phyloP scores from a whole-genome alignment of 108 stramenopile genomes.

The Nitzschia putrida region DNA sequence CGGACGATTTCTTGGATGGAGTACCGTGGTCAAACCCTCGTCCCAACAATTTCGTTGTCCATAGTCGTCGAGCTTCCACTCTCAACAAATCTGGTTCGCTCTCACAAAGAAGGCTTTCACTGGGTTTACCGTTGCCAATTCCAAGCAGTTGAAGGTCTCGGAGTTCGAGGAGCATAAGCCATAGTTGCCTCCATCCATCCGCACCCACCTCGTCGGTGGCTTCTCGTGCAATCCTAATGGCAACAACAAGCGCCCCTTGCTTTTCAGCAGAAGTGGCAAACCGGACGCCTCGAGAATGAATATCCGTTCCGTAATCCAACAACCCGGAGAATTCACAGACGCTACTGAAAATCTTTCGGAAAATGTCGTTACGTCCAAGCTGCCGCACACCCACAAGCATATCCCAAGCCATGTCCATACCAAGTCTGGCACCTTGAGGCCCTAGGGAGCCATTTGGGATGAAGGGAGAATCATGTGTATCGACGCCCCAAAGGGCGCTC shows the following conservation, averaged over 20 bases:
- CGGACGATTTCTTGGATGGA: conserved; percentile 24
- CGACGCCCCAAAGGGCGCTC: conserved; percentile 75
- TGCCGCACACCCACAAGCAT: conserved; percentile 71
- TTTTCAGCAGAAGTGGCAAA: conserved; percentile 74
- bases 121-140: conserved; percentile 22
- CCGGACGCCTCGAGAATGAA: conserved; percentile 38
- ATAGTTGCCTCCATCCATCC: conserved; percentile 81
- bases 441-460: conserved; percentile 38
- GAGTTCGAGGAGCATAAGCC: conserved; percentile 79
- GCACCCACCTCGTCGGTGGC: conserved; percentile 64
- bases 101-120: conserved; percentile 53
- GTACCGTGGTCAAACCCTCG: conserved; percentile 37
- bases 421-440: conserved; percentile 75
- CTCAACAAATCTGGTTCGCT: conserved; percentile 73
- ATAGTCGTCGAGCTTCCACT: conserved; percentile 53
- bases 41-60: conserved; percentile 56
- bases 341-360: conserved; percentile 67
- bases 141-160: conserved; percentile 74
- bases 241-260: conserved; percentile 75
- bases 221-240: conserved; percentile 59
- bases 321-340: conserved; percentile 74
- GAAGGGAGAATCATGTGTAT: background rate
- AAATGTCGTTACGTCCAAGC: conserved; percentile 72
- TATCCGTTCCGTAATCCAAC: conserved; percentile 45
- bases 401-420: conserved; percentile 79